A percentile compares a stretch with the other conserved stretches of the same genome.
Evolutionary conservation across 768 basidiomycete species (phyloP).

Genomic region (Rhizopogon vulgaris): DNA sequence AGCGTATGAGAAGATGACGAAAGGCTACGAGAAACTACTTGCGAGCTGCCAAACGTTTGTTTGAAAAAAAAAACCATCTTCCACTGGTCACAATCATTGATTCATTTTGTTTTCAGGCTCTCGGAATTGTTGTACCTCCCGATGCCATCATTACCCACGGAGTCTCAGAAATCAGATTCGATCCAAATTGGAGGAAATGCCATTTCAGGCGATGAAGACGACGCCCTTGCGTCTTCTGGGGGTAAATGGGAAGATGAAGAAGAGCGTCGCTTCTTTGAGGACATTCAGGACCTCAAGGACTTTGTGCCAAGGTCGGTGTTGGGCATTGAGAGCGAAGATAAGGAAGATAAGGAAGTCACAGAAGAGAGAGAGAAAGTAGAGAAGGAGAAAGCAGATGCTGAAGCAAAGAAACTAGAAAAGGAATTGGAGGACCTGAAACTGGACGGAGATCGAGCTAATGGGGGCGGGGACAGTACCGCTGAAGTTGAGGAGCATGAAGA

Average conservation of each 20-base stretch:
- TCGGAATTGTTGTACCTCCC: constrained; percentile 86
- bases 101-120: constrained; percentile 41
- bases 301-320: constrained; percentile 86
- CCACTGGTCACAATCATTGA: constrained; percentile 7
- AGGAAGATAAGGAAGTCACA: constrained; percentile 34
- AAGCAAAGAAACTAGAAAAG: constrained; percentile 69
- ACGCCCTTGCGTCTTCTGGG: constrained; percentile 40
- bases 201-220: constrained; percentile 50
- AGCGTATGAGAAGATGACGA: constrained; percentile 98
- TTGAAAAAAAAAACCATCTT: background rate
- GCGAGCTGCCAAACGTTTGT: constrained; percentile 82
- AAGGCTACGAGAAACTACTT: constrained; percentile 87
- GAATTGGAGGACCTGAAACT: constrained; percentile 61
- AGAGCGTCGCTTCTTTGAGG: constrained; percentile 90
- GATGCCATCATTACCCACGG: constrained; percentile 78
- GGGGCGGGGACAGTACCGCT: constrained; percentile 6
- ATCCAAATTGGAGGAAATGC: constrained; percentile 62
- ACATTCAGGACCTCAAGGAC: constrained; percentile 84
- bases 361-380: constrained; percentile 46
- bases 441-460: constrained; percentile 26
- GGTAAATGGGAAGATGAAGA: constrained; percentile 99
- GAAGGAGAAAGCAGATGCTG: constrained; percentile 57
- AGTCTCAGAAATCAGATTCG: constrained; percentile 74
- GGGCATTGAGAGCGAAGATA: constrained; percentile 48
- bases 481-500: constrained; percentile 16